These are phyloP conservation scores for Antrodiella citrinella DNA, from an alignment of 768 basidiomycete genomes.

Conservation along the genomic window DNA sequence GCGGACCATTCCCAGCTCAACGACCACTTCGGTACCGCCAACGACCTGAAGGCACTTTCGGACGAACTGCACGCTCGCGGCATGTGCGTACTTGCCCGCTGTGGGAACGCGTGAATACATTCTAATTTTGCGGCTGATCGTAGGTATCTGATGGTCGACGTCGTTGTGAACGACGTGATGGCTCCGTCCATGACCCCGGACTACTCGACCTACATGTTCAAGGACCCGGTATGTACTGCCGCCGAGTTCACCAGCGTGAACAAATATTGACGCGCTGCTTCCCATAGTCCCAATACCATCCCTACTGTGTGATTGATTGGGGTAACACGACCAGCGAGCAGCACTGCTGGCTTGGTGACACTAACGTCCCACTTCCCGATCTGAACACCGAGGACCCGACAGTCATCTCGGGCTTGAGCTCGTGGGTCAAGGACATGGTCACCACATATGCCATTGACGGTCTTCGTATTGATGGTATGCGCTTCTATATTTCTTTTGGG, in stretches of 20 bases:
- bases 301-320: slow-evolving; percentile 71
- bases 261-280: too few relatives aligned
- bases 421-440: slow-evolving; percentile 66
- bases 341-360: slow-evolving; percentile 80
- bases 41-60: slow-evolving; percentile 63
- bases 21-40: slow-evolving; percentile 59
- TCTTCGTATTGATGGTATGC: slow-evolving; percentile 70
- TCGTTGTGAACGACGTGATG: slow-evolving; percentile 86
- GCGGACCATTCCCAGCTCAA: slow-evolving; percentile 63
- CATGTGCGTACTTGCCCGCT: slow-evolving; percentile 41
- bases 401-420: slow-evolving; percentile 54
- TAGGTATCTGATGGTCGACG: slow-evolving; percentile 78
- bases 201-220: slow-evolving; percentile 62
- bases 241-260: too few relatives aligned
- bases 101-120: neutral
- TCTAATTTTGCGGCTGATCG: too few relatives aligned
- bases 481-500: neutral
- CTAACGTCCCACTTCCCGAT: slow-evolving; percentile 66
- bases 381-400: slow-evolving; percentile 63
- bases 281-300: slow-evolving; percentile 60
- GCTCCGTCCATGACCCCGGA: slow-evolving; percentile 54
- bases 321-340: slow-evolving; percentile 63
- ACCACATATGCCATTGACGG: slow-evolving; percentile 72
- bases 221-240: slow-evolving; percentile 41
- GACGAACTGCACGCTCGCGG: slow-evolving; percentile 58